These are phyloP conservation scores for Medicago lupulina DNA, from an alignment of 306 rosid species.

Conservation along the genomic window DNA sequence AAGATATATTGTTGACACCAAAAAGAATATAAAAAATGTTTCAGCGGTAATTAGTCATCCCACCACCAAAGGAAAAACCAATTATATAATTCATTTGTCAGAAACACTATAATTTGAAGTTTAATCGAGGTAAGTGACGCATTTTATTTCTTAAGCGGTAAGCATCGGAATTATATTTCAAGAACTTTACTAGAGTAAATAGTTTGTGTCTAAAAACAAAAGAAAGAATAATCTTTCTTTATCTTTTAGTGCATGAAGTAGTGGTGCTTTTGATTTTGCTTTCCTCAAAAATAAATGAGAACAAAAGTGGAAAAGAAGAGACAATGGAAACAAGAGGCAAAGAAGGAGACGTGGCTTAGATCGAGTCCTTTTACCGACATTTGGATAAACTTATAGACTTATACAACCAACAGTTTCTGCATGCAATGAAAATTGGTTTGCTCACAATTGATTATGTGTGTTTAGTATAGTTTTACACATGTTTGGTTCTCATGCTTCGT, in stretches of 20 bases:
- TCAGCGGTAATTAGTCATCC: neutral
- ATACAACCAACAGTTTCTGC: constrained; percentile 39
- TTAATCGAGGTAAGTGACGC: neutral
- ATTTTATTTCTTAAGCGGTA: constrained; percentile 33
- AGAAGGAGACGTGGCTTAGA: constrained; percentile 43
- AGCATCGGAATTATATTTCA: neutral
- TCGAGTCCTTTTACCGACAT: constrained; percentile 40
- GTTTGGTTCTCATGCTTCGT: constrained; percentile 37
- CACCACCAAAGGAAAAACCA: neutral
- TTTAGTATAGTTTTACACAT: constrained; percentile 35
- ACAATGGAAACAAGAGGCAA: constrained; percentile 7
- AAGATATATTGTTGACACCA: no score
- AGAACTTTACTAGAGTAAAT: constrained; percentile 22
- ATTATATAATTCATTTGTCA: neutral
- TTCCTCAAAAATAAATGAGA: constrained; percentile 23
- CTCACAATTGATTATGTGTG: constrained; percentile 39
- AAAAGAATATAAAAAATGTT: neutral
- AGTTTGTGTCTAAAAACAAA: neutral
- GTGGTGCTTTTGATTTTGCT: neutral
- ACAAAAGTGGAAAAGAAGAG: constrained; percentile 28
- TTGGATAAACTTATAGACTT: constrained; percentile 28
- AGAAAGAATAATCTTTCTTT: constrained; percentile 27
- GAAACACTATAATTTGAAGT: neutral
- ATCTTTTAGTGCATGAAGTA: constrained; percentile 12
- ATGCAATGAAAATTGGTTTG: constrained; percentile 37